Conservation (phyloP, 768 basidiomycete species). For the Thelephora aurantiotincta region DNA sequence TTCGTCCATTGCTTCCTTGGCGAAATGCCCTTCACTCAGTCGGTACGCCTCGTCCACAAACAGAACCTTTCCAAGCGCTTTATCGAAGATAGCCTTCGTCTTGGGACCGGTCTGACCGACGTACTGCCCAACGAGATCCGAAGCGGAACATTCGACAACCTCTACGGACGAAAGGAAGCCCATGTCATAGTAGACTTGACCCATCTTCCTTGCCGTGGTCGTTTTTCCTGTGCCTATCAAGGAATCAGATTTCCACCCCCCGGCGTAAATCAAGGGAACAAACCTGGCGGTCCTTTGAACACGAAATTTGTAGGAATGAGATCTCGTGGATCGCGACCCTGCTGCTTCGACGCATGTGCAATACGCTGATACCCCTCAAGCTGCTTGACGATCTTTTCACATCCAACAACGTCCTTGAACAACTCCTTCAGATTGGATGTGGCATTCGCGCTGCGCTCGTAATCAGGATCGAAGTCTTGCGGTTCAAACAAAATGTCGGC, state of each 20-base stretch:
- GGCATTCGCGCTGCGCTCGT: slow-evolving; percentile 33
- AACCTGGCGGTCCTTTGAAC: slow-evolving; percentile 64
- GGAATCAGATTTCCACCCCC: not conserved
- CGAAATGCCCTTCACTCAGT: slow-evolving; percentile 44
- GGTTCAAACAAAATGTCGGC: slow-evolving; percentile 22
- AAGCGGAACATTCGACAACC: slow-evolving; percentile 56
- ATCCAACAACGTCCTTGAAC: slow-evolving; percentile 51
- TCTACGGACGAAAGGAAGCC: slow-evolving; percentile 34
- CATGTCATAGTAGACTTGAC: slow-evolving; percentile 51
- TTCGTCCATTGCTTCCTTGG: slow-evolving; percentile 62
- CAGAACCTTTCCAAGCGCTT: slow-evolving; percentile 50
- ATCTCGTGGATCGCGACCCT: slow-evolving; percentile 29
- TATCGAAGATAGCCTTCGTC: slow-evolving; percentile 42
- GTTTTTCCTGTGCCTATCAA: slow-evolving; percentile 47
- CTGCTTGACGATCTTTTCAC: slow-evolving; percentile 35
- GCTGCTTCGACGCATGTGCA: slow-evolving; percentile 25
- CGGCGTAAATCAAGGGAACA: slow-evolving; percentile 6
- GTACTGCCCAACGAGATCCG: slow-evolving; percentile 56
- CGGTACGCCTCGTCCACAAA: slow-evolving; percentile 67
- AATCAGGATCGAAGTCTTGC: slow-evolving; percentile 51
- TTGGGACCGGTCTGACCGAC: slow-evolving; percentile 65
- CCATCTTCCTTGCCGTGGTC: slow-evolving; percentile 46
- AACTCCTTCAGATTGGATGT: slow-evolving; percentile 35
- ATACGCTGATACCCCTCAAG: slow-evolving; percentile 39
- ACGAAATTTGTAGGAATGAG: slow-evolving; percentile 49